Evolutionary conservation across 2,329 filamentous ascomycete species (phyloP), one percentile per base, ranked within the genome.

Genomic region (Penicillium oxalicum): DNA sequence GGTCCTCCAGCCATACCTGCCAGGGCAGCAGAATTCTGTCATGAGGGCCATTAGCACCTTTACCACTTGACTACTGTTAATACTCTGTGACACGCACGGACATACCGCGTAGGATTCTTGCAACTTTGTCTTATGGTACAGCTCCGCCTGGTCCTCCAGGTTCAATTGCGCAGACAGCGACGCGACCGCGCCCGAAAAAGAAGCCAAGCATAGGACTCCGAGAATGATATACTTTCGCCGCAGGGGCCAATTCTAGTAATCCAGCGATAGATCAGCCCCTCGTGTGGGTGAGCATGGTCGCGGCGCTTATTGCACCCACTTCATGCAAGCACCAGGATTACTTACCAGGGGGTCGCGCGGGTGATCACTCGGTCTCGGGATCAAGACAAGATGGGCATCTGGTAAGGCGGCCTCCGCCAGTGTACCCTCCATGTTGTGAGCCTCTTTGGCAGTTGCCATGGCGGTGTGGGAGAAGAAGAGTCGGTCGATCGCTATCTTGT

Each of bases 1-100:
- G 66, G 65, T 2, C 70, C 70, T 1, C 61, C 61, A 5, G 65
- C 66, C 47, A 71, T 60, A n/a, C 70, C 70, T 4, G 69, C 69
- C 38, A 69, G 61, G 9, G 67, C 67, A 5, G 70, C 70, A 1
- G 59, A 40, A 60, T 70, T 61, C 68, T 68, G 55, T 18, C 18
- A 18, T 18, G 18, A 18, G 18, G 18, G 18, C 18, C 18, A 18
- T 18, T 18, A 18, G 18, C 18, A 18, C 18, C 18, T 18, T 18
- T 18, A 18, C 18, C 18, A 18, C 18, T 18, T 2, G 18, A 18
- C 9, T n/a, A 18, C 36, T 4, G 6, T 8, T 6, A 9, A 25
- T 18, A 11, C 2, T 8, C 4, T 12, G 5, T 44, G 18, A 18
- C 4, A 13, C n/a, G 45, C 12, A 37, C 26, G 5, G 48, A 58